Conservation (phyloP, 1,284 basidiomycete species). For the Agaricales sp. region DNA sequence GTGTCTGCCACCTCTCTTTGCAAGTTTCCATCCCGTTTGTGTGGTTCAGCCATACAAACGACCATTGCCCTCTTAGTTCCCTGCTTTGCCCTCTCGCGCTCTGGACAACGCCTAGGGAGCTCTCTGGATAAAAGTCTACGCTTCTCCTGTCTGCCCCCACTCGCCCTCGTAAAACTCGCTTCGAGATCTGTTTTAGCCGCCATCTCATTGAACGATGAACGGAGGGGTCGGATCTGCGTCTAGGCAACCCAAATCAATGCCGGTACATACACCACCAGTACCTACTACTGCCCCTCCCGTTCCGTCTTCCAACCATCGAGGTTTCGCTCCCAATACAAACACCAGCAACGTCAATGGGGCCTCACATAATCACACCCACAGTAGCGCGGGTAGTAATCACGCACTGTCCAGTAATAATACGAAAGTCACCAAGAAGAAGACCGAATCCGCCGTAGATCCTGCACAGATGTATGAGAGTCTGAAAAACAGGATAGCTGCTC, state of each 20-base stretch:
- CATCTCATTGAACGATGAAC: neutral
- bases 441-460: conserved; percentile 62
- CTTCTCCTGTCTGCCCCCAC: no score
- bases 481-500: conserved; percentile 73
- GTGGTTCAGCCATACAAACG: no score
- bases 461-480: conserved; percentile 77
- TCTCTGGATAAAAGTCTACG: no score
- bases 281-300: conserved; percentile 51
- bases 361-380: conserved; percentile 18
- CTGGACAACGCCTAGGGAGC: no score
- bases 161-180: no score
- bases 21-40: neutral
- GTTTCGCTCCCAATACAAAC: conserved; percentile 31
- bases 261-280: conserved; percentile 18
- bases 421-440: conserved; percentile 56
- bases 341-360: conserved; percentile 18
- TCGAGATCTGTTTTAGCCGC: neutral
- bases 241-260: conserved; percentile 10
- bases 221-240: conserved; percentile 1
- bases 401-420: conserved; percentile 17
- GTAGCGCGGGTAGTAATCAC: conserved; percentile 31
- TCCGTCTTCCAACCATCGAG: conserved; percentile 26
- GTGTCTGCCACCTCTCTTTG: neutral
- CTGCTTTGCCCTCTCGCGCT: no score
- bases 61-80: no score